Evolutionary conservation across 2,329 filamentous ascomycete species (phyloP).

Genomic region (Sphaerulina musiva): DNA sequence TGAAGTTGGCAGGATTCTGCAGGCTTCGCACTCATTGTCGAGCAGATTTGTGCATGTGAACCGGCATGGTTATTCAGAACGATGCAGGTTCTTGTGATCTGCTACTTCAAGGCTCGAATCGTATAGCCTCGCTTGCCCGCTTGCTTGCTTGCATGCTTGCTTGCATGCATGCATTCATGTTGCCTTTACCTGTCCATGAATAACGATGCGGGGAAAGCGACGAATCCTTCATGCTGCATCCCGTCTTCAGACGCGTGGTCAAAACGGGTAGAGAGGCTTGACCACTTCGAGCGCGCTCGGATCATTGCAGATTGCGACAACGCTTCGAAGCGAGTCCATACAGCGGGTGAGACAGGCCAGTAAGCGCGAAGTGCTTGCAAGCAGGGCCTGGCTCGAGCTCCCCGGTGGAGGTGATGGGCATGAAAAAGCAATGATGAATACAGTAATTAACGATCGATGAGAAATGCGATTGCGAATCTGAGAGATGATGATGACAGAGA

Average conservation of each 20-base stretch:
- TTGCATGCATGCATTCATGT: too few species aligned
- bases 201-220: conserved; percentile 5
- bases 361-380: neutral
- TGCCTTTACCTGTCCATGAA: neutral
- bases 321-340: conserved; percentile 8
- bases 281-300: neutral
- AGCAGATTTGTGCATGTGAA: neutral
- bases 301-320: conserved; percentile 2
- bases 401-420: conserved; percentile 2
- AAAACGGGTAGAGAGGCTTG: conserved; percentile 1
- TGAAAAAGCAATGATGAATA: conserved; percentile 10
- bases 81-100: neutral
- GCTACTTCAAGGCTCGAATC: neutral
- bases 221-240: neutral
- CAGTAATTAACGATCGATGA: neutral
- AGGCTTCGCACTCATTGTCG: neutral
- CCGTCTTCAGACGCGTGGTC: neutral
- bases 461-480: too few species aligned
- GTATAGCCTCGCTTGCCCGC: neutral
- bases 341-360: neutral
- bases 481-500: too few species aligned
- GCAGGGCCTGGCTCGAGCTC: conserved; percentile 9
- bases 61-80: too few species aligned
- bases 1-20: neutral
- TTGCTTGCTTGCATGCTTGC: too few species aligned